Conservation (phyloP, 768 basidiomycete genomes). For the Suillus bovinus region DNA sequence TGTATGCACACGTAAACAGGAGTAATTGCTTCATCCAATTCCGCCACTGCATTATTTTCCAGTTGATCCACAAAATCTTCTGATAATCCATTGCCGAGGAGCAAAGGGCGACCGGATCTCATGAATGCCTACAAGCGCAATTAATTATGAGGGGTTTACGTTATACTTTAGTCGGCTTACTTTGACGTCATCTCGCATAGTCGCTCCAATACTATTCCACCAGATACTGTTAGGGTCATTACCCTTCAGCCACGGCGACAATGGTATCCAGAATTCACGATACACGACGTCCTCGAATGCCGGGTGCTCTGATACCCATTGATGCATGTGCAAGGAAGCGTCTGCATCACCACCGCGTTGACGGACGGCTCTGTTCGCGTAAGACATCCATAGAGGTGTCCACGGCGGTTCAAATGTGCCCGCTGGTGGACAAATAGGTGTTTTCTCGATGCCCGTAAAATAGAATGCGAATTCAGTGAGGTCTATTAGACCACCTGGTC, state of each 20-base stretch:
- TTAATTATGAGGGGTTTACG: neutral
- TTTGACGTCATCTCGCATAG: slow-evolving; percentile 59
- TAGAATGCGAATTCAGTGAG: slow-evolving; percentile 70
- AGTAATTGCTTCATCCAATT: slow-evolving; percentile 48
- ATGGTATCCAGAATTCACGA: slow-evolving; percentile 63
- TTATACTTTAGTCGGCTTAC: slow-evolving; percentile 34
- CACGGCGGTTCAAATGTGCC: slow-evolving; percentile 51
- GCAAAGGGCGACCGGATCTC: slow-evolving; percentile 62
- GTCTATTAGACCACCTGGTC: slow-evolving; percentile 69
- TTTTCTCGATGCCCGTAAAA: slow-evolving; percentile 54
- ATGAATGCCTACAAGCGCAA: slow-evolving; percentile 54
- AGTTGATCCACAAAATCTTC: slow-evolving; percentile 54
- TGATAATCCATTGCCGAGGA: slow-evolving; percentile 62
- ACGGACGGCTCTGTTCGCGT: slow-evolving; percentile 51
- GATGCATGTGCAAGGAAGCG: slow-evolving; percentile 55
- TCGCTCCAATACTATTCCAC: slow-evolving; percentile 43
- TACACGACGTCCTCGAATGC: slow-evolving; percentile 60
- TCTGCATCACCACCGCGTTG: slow-evolving; percentile 62
- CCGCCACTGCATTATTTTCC: slow-evolving; percentile 49
- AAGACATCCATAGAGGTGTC: slow-evolving; percentile 63
- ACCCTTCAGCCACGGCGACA: slow-evolving; percentile 47
- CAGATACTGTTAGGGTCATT: slow-evolving; percentile 25
- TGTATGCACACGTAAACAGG: slow-evolving; percentile 57
- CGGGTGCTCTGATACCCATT: slow-evolving; percentile 55
- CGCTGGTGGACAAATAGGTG: slow-evolving; percentile 42